Evolutionary conservation across 192 early-diverging fungal species (phyloP).

Genomic region (Backusella morwellensis): DNA sequence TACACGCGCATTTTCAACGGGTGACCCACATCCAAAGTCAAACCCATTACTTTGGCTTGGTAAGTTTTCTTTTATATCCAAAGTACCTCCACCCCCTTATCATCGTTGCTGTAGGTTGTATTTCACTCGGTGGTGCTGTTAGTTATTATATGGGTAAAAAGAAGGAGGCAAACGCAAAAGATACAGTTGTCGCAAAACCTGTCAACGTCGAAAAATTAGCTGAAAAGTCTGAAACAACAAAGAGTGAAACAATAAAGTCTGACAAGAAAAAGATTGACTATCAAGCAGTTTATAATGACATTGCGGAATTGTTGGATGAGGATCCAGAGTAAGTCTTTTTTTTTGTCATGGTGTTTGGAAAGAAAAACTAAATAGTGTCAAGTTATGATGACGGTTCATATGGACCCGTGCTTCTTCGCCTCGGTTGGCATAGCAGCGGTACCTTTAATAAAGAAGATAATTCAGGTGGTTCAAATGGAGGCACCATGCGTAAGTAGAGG

Average conservation of each 20-base stretch:
- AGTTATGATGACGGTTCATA: conserved; percentile 76
- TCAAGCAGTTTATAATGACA: conserved; percentile 71
- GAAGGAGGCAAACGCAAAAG: not conserved
- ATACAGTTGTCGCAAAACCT: conserved; percentile 5
- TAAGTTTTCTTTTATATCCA: not conserved
- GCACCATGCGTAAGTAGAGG: conserved; percentile 61
- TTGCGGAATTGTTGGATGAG: conserved; percentile 70
- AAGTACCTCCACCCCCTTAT: too few species aligned
- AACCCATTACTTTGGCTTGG: not conserved
- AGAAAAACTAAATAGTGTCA: not conserved
- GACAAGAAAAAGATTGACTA: conserved; percentile 62
- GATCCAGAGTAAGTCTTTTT: conserved; percentile 49
- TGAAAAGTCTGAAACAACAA: not conserved
- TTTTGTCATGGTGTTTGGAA: not conserved
- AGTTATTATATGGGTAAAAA: conserved; percentile 45
- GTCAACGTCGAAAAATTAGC: conserved; percentile 6
- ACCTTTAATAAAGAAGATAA: conserved; percentile 65
- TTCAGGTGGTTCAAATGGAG: conserved; percentile 74
- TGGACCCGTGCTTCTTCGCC: conserved; percentile 76
- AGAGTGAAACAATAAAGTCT: not conserved
- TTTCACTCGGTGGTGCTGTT: conserved; percentile 42
- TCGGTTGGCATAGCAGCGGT: conserved; percentile 87
- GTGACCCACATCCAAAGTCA: not conserved
- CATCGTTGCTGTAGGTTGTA: conserved; percentile 16
- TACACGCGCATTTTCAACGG: not conserved